Evolutionary conservation across 192 early-diverging fungal species (phyloP).

Genomic region (Coemansia sp.): DNA sequence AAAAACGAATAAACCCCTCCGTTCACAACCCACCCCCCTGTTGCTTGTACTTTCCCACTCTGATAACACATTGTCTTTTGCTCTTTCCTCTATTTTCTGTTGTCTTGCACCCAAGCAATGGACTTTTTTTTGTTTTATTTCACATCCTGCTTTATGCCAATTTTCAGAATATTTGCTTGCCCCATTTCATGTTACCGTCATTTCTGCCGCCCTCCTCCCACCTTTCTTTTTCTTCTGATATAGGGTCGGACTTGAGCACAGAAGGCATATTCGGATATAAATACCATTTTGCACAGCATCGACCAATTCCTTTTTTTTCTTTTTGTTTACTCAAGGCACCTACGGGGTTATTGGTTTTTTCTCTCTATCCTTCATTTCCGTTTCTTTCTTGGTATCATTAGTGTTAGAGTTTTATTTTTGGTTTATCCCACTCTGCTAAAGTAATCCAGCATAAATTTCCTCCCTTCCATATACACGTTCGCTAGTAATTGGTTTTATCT

Average conservation of each 20-base stretch:
- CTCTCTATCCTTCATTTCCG: background rate
- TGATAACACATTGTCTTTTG: conserved; percentile 3
- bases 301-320: background rate
- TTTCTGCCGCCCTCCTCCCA: background rate
- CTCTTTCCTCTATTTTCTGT: background rate
- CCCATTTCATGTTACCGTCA: background rate
- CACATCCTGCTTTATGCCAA: too few relatives aligned
- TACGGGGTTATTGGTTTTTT: background rate
- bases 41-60: background rate
- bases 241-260: background rate
- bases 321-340: background rate
- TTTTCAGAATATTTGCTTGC: background rate
- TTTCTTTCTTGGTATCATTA: background rate
- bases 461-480: background rate
- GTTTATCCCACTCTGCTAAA: background rate
- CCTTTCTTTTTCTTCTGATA: background rate
- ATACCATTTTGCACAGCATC: background rate
- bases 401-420: background rate
- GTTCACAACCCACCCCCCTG: background rate
- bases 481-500: too few relatives aligned
- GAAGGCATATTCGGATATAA: background rate
- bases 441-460: background rate
- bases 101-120: background rate
- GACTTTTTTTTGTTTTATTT: background rate
- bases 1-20: too few relatives aligned